Conservation (phyloP, 2,329 filamentous ascomycete genomes). For the Neofusicoccum sp. region DNA sequence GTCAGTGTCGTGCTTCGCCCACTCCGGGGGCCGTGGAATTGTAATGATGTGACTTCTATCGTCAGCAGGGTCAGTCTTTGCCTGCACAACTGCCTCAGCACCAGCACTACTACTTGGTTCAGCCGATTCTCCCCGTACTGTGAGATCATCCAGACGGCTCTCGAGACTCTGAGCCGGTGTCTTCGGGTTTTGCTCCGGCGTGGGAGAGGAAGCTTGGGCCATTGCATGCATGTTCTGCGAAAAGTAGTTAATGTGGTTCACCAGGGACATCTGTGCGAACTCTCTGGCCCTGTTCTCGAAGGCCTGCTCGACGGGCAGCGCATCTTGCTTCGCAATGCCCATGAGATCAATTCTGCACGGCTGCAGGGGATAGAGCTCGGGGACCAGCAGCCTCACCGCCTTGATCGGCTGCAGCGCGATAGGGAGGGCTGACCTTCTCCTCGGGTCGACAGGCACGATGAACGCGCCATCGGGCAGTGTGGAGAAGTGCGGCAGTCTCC, state of each 20-base stretch:
- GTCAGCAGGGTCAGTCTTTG: slow-evolving; percentile 8
- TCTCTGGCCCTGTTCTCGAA: slow-evolving; percentile 61
- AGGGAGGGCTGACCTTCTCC: slow-evolving; percentile 60
- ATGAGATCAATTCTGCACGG: slow-evolving; percentile 64
- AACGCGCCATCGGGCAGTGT: slow-evolving; percentile 70
- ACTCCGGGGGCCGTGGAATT: slow-evolving; percentile 76
- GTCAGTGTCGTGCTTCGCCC: slow-evolving; percentile 44
- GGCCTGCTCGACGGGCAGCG: slow-evolving; percentile 61
- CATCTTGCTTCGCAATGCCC: slow-evolving; percentile 60
- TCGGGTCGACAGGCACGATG: slow-evolving; percentile 67
- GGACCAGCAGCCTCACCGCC: slow-evolving; percentile 67
- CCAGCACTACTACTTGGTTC: background rate
- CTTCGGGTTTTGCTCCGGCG: background rate
- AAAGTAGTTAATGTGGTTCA: slow-evolving; percentile 73
- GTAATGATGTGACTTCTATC: slow-evolving; percentile 66
- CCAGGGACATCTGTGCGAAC: slow-evolving; percentile 62
- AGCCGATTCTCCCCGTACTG: background rate
- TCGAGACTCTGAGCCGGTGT: background rate
- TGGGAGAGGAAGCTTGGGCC: slow-evolving; percentile 42
- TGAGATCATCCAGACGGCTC: background rate
- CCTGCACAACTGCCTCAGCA: background rate
- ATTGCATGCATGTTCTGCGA: slow-evolving; percentile 68
- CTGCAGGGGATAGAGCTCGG: slow-evolving; percentile 69
- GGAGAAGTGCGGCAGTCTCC: slow-evolving; percentile 63
- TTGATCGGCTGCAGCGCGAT: slow-evolving; percentile 59